Evolutionary conservation across 331 rosid species (phyloP).

Genomic region (Quercus phellos): DNA sequence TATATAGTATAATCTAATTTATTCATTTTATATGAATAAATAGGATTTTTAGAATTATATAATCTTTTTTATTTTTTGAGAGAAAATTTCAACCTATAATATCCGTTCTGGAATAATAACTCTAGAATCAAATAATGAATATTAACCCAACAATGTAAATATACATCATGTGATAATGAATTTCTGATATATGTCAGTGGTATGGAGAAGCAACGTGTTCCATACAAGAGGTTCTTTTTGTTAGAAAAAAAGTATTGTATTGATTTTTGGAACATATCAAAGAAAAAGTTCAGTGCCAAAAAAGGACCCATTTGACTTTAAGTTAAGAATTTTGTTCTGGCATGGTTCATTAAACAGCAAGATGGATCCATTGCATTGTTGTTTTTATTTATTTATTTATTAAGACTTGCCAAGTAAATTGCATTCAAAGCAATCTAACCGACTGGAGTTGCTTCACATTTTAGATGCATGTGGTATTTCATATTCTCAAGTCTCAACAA

Average conservation of each 20-base stretch:
- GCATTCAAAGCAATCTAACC: not conserved
- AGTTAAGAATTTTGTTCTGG: too few species aligned
- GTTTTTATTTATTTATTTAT: not conserved
- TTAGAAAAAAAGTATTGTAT: too few species aligned
- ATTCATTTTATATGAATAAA: too few species aligned
- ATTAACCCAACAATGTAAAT: not conserved
- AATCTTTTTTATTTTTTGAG: too few species aligned
- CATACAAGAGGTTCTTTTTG: not conserved
- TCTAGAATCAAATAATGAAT: too few species aligned
- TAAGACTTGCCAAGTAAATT: not conserved
- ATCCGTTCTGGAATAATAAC: fast-evolving
- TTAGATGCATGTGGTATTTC: not conserved
- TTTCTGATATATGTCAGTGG: not conserved
- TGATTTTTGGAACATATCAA: not conserved
- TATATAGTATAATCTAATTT: too few species aligned
- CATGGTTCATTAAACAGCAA: not conserved
- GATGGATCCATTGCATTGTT: not conserved
- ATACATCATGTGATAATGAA: not conserved
- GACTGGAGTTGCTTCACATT: not conserved
- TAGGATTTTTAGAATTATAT: fast-evolving
- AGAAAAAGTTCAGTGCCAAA: not conserved
- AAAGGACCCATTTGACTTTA: not conserved
- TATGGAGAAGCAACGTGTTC: conserved; percentile 12
- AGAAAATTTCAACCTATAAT: fast-evolving
- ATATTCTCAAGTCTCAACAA: too few species aligned